Evolutionary conservation across 257 asterid species (phyloP).

Genomic region (Fraxinus americana): DNA sequence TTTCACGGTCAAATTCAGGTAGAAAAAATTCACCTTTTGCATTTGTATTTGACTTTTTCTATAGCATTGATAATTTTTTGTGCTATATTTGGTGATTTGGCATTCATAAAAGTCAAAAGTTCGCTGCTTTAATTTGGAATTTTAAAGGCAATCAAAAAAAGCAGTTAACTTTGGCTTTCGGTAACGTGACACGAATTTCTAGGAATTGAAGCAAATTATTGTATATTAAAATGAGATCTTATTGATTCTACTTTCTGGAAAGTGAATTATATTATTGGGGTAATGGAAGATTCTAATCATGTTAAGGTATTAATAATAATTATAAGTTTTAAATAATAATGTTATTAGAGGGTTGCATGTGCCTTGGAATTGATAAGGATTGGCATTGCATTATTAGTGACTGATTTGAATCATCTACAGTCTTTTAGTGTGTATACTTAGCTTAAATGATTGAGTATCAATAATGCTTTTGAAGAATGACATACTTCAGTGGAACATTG

Average conservation of each 20-base stretch:
- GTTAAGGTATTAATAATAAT: constrained; percentile 12
- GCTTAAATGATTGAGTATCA: constrained; percentile 2
- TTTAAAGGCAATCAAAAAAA: neutral
- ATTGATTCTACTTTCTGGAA: neutral
- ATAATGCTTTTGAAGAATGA: neutral
- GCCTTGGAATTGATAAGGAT: constrained; percentile 15
- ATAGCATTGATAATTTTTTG: neutral
- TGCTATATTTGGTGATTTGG: constrained; percentile 1
- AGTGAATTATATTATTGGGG: constrained; percentile 12
- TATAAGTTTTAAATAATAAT: constrained; percentile 4
- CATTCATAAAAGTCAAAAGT: neutral
- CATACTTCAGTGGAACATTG: neutral
- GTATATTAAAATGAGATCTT: neutral
- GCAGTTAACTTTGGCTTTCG: neutral
- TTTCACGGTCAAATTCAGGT: constrained; percentile 66
- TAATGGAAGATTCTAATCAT: constrained; percentile 22
- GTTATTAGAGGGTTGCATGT: constrained; percentile 22
- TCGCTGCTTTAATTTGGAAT: constrained; percentile 2
- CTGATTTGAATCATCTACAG: neutral
- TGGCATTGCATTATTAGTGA: constrained; percentile 18
- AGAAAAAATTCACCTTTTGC: neutral
- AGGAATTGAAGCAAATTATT: neutral
- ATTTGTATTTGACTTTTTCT: neutral
- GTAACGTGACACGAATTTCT: neutral
- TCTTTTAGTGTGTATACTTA: constrained; percentile 4